Base-by-base conservation (phyloP, 345 rosid genomes). In the Mangifera indica region DNA sequence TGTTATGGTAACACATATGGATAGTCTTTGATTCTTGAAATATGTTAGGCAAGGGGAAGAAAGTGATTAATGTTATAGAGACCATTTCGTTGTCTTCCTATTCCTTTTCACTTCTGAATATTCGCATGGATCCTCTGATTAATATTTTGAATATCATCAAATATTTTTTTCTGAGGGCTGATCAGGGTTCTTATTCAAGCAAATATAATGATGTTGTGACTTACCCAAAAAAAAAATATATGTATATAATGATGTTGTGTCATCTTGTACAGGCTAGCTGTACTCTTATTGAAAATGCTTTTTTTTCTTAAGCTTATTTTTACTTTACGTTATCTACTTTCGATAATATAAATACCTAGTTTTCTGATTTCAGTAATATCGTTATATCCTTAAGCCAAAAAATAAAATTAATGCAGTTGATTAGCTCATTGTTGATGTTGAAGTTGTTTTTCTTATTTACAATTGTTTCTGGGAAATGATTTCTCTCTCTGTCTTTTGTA, bases 401-500 rank as follows among this genome's bases (percentile, higher is more conserved):
- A 37, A 3, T 37, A 37, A 37, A 5, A 48, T 2, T 48, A 13
- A 14, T 48, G 14, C 3, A 3, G 52, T 48, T 56, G 29, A 15
- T 51, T 5, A 6, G 11, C 25, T 20, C 12, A 65, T 52, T 34
- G 60, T 34, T 13, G 59, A 32, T 13, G 25, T 40, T 37, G 46
- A 34, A 5, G 8, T 13, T 7, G 8, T 29, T 26, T 20, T 18
- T 14, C 1, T n/a, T n/a, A n/a, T 21, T 34, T 37, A 5, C 18
- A 24, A 37, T 3, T 7, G 7, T 17, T 61, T 34, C 3, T 45
- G 8, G 25, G 20, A 48, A 18, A 53, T 45, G 29, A 71, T 45
- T 59, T 3, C 12, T 10, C 2, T 56, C 3, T 49, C 45, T 60
- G 46, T 76, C 13, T 71, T 25, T 26, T 79, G 82, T 62, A 86